Conservation (phyloP, 2,329 filamentous ascomycete species). For the Teratosphaeria pseudoeucalypti region DNA sequence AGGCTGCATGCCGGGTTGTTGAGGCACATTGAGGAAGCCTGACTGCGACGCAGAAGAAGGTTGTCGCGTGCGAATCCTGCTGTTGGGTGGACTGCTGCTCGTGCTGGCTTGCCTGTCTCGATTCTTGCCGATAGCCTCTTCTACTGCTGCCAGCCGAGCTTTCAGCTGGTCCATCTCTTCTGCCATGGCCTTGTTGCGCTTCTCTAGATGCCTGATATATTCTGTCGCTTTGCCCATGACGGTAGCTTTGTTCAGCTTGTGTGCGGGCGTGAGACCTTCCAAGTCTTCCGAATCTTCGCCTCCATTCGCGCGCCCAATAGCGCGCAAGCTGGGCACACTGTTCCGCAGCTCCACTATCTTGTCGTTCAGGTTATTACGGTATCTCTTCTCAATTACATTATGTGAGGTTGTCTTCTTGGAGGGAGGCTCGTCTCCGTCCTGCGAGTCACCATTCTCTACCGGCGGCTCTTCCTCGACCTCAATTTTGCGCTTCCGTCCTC, state of each 20-base stretch:
- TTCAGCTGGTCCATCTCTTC: slow-evolving; percentile 77
- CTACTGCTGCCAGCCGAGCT: slow-evolving; percentile 52
- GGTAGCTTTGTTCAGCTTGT: slow-evolving; percentile 97
- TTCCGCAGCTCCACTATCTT: slow-evolving; percentile 90
- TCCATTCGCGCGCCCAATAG: slow-evolving; percentile 52
- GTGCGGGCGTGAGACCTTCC: slow-evolving; percentile 59
- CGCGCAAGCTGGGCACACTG: slow-evolving; percentile 80
- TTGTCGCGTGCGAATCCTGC: slow-evolving; percentile 14
- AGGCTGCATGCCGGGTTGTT: slow-evolving; percentile 15
- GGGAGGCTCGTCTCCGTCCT: slow-evolving; percentile 32
- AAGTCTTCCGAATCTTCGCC: slow-evolving; percentile 76
- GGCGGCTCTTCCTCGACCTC: slow-evolving; percentile 21
- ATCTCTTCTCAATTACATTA: slow-evolving; percentile 97
- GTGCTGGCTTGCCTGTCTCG: slow-evolving; percentile 15
- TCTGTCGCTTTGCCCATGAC: slow-evolving; percentile 92
- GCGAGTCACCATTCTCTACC: slow-evolving; percentile 38
- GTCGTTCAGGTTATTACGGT: slow-evolving; percentile 91
- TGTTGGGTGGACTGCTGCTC: slow-evolving; percentile 12
- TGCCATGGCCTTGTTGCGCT: slow-evolving; percentile 69
- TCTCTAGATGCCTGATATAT: slow-evolving; percentile 88
- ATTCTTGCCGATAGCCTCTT: slow-evolving; percentile 54
- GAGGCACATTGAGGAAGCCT: slow-evolving; percentile 17
- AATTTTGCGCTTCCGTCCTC: slow-evolving; percentile 26
- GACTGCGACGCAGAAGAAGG: slow-evolving; percentile 17
- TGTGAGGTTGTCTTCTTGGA: slow-evolving; percentile 80